Evolutionary conservation across 805 yeast species (phyloP), one percentile per base, ranked within the genome.

Genomic region (Myxozyma mucilagina): DNA sequence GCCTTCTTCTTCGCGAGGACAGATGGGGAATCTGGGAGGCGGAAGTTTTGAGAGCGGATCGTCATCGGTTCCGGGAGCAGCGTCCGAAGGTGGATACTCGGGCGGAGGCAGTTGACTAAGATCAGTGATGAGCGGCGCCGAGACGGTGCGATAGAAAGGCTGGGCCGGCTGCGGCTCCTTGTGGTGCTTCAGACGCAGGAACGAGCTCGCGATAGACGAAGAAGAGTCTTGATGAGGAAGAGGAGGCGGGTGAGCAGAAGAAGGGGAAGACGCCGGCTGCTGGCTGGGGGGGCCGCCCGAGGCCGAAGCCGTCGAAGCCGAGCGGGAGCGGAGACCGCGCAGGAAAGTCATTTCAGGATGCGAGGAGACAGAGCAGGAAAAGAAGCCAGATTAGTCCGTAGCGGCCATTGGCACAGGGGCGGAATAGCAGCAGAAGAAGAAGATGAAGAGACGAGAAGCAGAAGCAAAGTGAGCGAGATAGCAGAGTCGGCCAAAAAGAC

Each of bases 1-100:
- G 3, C 74, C 76, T 57, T 70, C 75, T 41, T 63, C 67, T 32
- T 63, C 67, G 45, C 67, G 56, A 41, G 67, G 61, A 44, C 38
- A 10, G 53, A 62, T 53, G 16, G 59, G 59, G 60, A 58, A 58
- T 29, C 63, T 56, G 3, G 58, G 41, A 32, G 63, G 60, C 43
- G 63, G 60, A 16, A 59, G 63, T 4, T 24, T 24, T 4, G 29
- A 24, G 4, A 24, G 29, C 29, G 29, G 29, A 24, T 24, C 29
- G 29, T 24, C 29, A 24, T 24, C 29, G 29, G 29, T 24, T 2
- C 29, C 29, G 29, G 29, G 29, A 14, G 36, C 24, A 13, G 56
- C 38, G 7, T 43, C 45, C 31, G 45, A 53, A 39, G 56, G 59
- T 14, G 47, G 47, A 36, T 54, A 55, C 53, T 59, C 53, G 4